Conservation (phyloP, 2,329 filamentous ascomycete species). For the Fusarium sp. region DNA sequence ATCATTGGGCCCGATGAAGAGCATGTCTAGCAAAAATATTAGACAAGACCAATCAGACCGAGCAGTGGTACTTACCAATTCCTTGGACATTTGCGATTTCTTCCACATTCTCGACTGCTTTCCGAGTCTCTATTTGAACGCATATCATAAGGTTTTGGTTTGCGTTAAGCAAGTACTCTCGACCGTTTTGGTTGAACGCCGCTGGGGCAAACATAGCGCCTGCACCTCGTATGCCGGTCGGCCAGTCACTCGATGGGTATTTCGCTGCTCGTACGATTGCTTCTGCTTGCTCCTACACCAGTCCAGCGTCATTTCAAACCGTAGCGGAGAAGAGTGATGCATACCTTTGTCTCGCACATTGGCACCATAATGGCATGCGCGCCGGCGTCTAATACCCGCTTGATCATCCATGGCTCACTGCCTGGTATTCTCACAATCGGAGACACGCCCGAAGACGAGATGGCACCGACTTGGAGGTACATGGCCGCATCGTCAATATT, state of each 20-base stretch:
- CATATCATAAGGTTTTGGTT: background rate
- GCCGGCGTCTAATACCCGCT: conserved; percentile 50
- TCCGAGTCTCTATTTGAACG: background rate
- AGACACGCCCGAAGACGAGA: background rate
- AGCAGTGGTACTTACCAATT: conserved; percentile 37
- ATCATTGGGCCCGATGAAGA: background rate
- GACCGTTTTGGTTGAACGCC: background rate
- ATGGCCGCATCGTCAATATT: background rate
- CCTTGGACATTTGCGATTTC: conserved; percentile 52
- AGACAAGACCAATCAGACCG: too few species aligned
- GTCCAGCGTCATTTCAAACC: too few species aligned
- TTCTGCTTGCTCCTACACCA: conserved; percentile 46
- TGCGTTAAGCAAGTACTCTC: background rate
- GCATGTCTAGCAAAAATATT: background rate
- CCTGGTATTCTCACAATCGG: conserved; percentile 8
- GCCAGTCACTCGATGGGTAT: background rate
- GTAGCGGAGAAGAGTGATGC: conserved; percentile 33
- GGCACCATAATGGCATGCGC: conserved; percentile 42
- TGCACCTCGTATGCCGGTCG: background rate
- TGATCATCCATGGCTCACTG: conserved; percentile 51
- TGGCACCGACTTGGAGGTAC: background rate
- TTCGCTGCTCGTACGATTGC: background rate
- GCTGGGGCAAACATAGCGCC: background rate
- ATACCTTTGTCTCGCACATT: conserved; percentile 46
- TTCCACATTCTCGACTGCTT: background rate